Percentiles rank a stretch among this genome's conserved stretches.
These are phyloP conservation scores for Ajuga chamaepitys DNA, from an alignment of 257 asterid species.

Conservation along the genomic window DNA sequence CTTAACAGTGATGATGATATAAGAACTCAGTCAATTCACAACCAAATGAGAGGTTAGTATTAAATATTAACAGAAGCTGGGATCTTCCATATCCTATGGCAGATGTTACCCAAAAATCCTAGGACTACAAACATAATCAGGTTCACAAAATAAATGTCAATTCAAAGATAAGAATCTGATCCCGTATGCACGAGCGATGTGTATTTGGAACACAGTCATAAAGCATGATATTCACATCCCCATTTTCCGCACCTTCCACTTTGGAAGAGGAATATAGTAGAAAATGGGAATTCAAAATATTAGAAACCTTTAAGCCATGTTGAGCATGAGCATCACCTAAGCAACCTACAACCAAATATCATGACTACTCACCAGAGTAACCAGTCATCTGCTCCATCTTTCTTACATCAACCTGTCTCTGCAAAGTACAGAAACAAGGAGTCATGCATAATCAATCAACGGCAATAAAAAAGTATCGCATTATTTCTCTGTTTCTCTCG, in stretches of 20 bases:
- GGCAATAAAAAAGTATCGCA: background rate
- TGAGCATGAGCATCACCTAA: background rate
- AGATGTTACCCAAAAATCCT: background rate
- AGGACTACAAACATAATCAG: background rate
- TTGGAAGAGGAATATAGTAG: background rate
- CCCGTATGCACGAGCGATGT: background rate
- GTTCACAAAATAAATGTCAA: background rate
- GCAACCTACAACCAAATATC: constrained; percentile 6
- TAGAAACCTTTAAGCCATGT: background rate
- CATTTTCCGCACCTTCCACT: background rate
- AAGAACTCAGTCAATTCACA: background rate
- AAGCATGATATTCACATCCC: background rate
- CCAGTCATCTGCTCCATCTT: constrained; percentile 50
- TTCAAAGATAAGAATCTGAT: constrained; percentile 2
- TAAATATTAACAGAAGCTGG: background rate
- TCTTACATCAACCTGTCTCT: constrained; percentile 69
- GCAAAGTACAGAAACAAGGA: constrained; percentile 29
- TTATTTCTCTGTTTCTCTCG: background rate
- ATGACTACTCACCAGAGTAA: constrained; percentile 54
- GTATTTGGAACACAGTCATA: background rate
- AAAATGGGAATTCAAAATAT: background rate
- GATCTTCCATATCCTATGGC: background rate
- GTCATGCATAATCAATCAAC: constrained; percentile 15
- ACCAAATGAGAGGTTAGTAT: background rate
- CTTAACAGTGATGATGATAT: background rate